Percentiles rank a stretch among this genome's conserved stretches.
Evolutionary conservation across 495 filamentous ascomycete species (phyloP).

Genomic region (Geopyxis carbonaria): DNA sequence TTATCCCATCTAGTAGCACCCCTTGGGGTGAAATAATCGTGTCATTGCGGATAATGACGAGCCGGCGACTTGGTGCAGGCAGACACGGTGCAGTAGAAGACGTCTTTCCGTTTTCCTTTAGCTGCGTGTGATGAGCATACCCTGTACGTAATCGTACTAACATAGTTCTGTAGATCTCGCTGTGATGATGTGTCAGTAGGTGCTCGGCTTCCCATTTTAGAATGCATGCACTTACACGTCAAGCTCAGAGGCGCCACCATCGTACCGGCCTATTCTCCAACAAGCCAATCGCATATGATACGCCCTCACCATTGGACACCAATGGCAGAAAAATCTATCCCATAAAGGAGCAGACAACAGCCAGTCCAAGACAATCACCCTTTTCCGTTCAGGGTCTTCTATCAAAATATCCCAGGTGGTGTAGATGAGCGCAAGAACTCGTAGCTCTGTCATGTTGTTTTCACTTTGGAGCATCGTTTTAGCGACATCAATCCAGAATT

Average conservation of each 20-base stretch:
- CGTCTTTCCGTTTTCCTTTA: conserved; percentile 41
- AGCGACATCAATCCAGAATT: conserved; percentile 77
- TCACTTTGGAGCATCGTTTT: conserved; percentile 70
- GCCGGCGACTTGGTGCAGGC: conserved; percentile 76
- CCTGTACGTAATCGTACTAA: conserved; percentile 50
- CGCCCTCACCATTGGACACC: conserved; percentile 95
- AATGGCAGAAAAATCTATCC: conserved; percentile 77
- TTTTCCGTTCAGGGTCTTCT: conserved; percentile 49
- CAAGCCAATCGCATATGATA: conserved; percentile 90
- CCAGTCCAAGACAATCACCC: conserved; percentile 58
- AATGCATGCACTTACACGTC: conserved; percentile 44
- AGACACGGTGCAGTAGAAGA: conserved; percentile 69
- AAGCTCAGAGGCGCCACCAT: conserved; percentile 44
- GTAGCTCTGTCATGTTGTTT: conserved; percentile 86
- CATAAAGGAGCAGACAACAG: conserved; percentile 64
- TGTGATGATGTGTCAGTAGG: conserved; percentile 19
- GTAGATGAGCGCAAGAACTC: conserved; percentile 74
- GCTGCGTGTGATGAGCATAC: conserved; percentile 65
- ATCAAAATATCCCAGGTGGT: conserved; percentile 61
- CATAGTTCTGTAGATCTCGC: conserved; percentile 52
- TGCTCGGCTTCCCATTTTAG: background rate
- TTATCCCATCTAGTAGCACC: conserved; percentile 25
- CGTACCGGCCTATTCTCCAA: conserved; percentile 75
- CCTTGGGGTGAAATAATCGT: conserved; percentile 38
- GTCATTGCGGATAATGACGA: conserved; percentile 86